These are phyloP conservation scores for Asterophora parasitica DNA, from an alignment of 768 basidiomycete species.

Conservation along the genomic window DNA sequence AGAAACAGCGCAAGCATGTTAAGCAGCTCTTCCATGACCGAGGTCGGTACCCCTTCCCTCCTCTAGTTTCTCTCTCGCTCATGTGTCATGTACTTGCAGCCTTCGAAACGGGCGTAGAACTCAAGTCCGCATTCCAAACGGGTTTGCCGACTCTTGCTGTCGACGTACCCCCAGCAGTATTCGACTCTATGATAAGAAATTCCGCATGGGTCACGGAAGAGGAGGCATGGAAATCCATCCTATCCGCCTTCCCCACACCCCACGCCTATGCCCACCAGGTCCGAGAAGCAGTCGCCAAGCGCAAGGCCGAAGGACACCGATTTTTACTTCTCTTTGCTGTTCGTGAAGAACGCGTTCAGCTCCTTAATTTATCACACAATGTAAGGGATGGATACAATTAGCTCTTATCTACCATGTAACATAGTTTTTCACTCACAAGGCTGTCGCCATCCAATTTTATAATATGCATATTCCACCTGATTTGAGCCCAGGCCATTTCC, in stretches of 20 bases:
- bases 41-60: slow-evolving; percentile 35
- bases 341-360: slow-evolving; percentile 63
- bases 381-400: slow-evolving; percentile 16
- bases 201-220: slow-evolving; percentile 70
- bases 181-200: slow-evolving; percentile 56
- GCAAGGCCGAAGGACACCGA: slow-evolving; percentile 56
- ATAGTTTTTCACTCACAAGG: slow-evolving; percentile 4
- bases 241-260: slow-evolving; percentile 49
- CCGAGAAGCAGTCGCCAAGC: slow-evolving; percentile 58
- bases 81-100: slow-evolving; percentile 33
- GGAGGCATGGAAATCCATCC: slow-evolving; percentile 63
- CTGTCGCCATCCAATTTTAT: slow-evolving; percentile 62
- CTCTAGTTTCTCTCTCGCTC: background rate
- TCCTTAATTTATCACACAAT: slow-evolving; percentile 39
- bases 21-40: slow-evolving; percentile 67
- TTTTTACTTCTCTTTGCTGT: slow-evolving; percentile 65
- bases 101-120: slow-evolving; percentile 52
- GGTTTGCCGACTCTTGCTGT: slow-evolving; percentile 69
- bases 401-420: slow-evolving; percentile 6
- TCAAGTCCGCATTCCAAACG: slow-evolving; percentile 54
- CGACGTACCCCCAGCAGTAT: slow-evolving; percentile 56
- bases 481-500: slow-evolving; percentile 32
- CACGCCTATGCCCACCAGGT: slow-evolving; percentile 64
- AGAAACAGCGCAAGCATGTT: slow-evolving; percentile 69
- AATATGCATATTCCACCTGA: slow-evolving; percentile 68